Conservation (phyloP, 1,284 basidiomycete species). For the Farysia itapuensis region DNA sequence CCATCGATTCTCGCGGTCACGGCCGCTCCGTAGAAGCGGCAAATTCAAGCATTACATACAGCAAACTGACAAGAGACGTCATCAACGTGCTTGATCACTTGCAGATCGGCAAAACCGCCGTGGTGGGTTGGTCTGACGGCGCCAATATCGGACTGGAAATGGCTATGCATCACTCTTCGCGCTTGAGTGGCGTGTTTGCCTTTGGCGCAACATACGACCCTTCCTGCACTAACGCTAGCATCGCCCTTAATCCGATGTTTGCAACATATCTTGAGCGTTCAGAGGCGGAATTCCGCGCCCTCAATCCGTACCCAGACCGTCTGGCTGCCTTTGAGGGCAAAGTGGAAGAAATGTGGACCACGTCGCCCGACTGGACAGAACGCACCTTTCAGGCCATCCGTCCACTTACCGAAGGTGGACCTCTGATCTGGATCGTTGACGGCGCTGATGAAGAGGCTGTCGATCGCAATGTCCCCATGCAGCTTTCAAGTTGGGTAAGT, state of each 20-base stretch:
- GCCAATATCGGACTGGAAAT: slow-evolving; percentile 1
- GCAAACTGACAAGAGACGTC: slow-evolving; percentile 8
- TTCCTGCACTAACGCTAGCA: neutral
- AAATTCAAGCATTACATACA: slow-evolving; percentile 3
- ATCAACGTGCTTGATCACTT: slow-evolving; percentile 6
- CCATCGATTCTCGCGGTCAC: slow-evolving; percentile 7
- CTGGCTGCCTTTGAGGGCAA: neutral
- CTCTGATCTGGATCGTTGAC: slow-evolving; percentile 2
- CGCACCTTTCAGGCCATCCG: neutral
- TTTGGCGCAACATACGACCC: neutral
- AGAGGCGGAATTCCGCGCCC: neutral
- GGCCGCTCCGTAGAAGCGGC: slow-evolving; percentile 5
- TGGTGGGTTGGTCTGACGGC: slow-evolving; percentile 10
- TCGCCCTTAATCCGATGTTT: neutral
- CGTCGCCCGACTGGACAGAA: neutral
- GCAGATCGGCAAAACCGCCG: neutral
- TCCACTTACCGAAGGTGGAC: neutral
- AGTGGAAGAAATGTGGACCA: neutral
- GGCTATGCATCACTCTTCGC: neutral
- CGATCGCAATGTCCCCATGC: neutral
- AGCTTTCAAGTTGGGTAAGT: neutral
- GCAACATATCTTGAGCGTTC: neutral
- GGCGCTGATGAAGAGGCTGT: slow-evolving; percentile 2
- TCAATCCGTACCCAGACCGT: neutral
- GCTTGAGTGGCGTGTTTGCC: neutral